A percentile compares a stretch with the other conserved stretches of the same genome.
phyloP scores from a whole-genome alignment of 2,329 filamentous ascomycete genomes.

The Xylariaceae sp. region DNA sequence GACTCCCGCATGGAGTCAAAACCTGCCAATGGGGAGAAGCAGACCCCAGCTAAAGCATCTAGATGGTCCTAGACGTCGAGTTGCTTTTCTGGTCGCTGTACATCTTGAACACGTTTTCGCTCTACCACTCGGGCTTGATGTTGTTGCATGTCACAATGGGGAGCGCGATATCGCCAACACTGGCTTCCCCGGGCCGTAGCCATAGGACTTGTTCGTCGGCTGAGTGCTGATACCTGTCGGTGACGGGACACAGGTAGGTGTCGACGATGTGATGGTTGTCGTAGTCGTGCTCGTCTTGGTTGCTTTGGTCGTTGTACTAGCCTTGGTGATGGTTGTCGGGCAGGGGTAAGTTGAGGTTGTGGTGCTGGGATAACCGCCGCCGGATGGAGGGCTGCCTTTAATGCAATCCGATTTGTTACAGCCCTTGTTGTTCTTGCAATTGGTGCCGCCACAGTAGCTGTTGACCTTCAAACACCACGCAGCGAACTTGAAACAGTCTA shows the following conservation, averaged over 20 bases:
- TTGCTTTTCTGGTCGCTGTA: slow-evolving; percentile 42
- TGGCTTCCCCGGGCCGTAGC: slow-evolving; percentile 62
- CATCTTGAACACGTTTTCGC: slow-evolving; percentile 47
- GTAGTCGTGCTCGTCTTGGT: slow-evolving; percentile 21
- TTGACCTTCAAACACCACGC: slow-evolving; percentile 47
- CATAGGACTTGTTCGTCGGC: slow-evolving; percentile 53
- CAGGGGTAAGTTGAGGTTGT: slow-evolving; percentile 34
- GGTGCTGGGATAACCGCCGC: slow-evolving; percentile 32
- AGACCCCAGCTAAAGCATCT: too few relatives aligned
- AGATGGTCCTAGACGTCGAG: too few relatives aligned
- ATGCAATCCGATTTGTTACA: slow-evolving; percentile 40
- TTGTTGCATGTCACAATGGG: slow-evolving; percentile 55
- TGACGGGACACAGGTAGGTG: slow-evolving; percentile 38
- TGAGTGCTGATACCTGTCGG: slow-evolving; percentile 52
- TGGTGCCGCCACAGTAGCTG: slow-evolving; percentile 38
- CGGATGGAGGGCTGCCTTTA: slow-evolving; percentile 37
- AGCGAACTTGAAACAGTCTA: slow-evolving; percentile 49
- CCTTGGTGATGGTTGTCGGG: slow-evolving; percentile 21
- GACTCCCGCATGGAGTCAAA: too few relatives aligned
- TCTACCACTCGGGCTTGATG: slow-evolving; percentile 35
- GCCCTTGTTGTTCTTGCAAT: slow-evolving; percentile 31
- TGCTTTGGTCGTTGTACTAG: slow-evolving; percentile 22
- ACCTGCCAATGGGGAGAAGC: too few relatives aligned
- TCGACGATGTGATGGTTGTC: slow-evolving; percentile 19
- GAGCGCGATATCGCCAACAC: slow-evolving; percentile 48